A percentile compares a stretch with the other conserved stretches of the same genome.
Evolutionary conservation across 352 stramenopile species (phyloP).

Genomic region (Plasmopara halstedii): DNA sequence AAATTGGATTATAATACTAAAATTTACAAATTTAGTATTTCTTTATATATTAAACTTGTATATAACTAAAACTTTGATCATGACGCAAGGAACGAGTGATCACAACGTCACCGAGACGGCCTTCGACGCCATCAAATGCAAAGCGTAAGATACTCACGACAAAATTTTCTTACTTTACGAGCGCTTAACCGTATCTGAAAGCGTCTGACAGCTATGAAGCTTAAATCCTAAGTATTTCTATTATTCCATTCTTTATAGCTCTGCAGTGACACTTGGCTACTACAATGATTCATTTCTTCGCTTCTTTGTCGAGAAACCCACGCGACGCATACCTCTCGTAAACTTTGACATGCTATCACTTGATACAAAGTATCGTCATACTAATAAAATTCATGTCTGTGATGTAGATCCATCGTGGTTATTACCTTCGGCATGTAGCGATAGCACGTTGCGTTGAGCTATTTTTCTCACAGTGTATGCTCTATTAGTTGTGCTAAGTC

Average conservation of each 20-base stretch:
- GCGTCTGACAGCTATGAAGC: not conserved
- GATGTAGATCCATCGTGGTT: slow-evolving; percentile 64
- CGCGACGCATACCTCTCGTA: slow-evolving; percentile 60
- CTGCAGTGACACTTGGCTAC: slow-evolving; percentile 48
- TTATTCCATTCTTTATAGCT: slow-evolving; percentile 28
- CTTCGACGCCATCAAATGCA: slow-evolving; percentile 68
- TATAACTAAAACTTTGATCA: too few relatives aligned
- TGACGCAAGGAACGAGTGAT: slow-evolving; percentile 63
- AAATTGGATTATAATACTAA: too few relatives aligned
- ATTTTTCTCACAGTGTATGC: slow-evolving; percentile 37
- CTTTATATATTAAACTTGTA: too few relatives aligned
- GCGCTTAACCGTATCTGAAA: too few relatives aligned
- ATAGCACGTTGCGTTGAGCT: slow-evolving; percentile 42
- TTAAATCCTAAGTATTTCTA: slow-evolving; percentile 9
- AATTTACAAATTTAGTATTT: too few relatives aligned
- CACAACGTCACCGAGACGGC: slow-evolving; percentile 76
- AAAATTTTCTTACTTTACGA: not conserved
- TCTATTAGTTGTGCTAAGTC: too few relatives aligned
- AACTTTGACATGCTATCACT: not conserved
- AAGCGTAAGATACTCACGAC: slow-evolving; percentile 38
- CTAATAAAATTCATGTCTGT: slow-evolving; percentile 1
- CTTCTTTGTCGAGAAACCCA: slow-evolving; percentile 52
- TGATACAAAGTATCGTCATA: not conserved
- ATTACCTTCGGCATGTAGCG: slow-evolving; percentile 61
- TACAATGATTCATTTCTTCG: slow-evolving; percentile 54